Percentiles rank a stretch among this genome's conserved stretches.
phyloP scores from a whole-genome alignment of 2,329 filamentous ascomycete genomes.

The Penicillium rolfsii region DNA sequence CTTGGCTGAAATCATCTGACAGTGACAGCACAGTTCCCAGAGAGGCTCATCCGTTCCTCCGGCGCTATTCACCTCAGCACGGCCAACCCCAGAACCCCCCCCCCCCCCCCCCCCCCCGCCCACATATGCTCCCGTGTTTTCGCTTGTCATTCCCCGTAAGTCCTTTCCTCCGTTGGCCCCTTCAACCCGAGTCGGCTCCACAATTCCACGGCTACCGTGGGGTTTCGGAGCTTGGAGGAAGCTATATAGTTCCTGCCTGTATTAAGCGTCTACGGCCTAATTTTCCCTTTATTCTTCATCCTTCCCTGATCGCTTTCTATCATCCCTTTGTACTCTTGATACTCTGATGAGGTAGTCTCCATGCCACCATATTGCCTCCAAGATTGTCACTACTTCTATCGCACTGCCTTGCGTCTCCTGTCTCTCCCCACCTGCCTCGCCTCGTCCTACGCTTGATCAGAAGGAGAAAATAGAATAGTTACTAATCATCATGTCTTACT shows the following conservation, averaged over 20 bases:
- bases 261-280: background rate
- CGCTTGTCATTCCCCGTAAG: conserved; percentile 21
- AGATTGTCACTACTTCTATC: conserved; percentile 92
- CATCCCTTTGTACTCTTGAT: conserved; percentile 9
- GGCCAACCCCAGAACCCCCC: conserved; percentile 6
- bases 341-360: conserved; percentile 49
- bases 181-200: conserved; percentile 24
- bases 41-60: conserved; percentile 40
- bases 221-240: conserved; percentile 1
- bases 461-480: conserved; percentile 29
- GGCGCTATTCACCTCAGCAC: conserved; percentile 28
- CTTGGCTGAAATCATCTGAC: conserved; percentile 16
- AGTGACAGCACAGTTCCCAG: conserved; percentile 14
- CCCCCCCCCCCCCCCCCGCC: conserved; percentile 10
- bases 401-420: conserved; percentile 82
- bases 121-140: conserved; percentile 10
- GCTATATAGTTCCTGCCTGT: conserved; percentile 11
- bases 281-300: background rate
- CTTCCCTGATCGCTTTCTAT: conserved; percentile 7
- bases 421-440: conserved; percentile 80
- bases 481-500: conserved; percentile 62
- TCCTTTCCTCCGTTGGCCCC: conserved; percentile 23
- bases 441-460: conserved; percentile 64
- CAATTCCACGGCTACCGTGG: conserved; percentile 7
- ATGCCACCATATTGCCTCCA: conserved; percentile 83